Percentiles rank a stretch among this genome's conserved stretches.
Evolutionary conservation across 2,329 filamentous ascomycete species (phyloP).

Genomic region (Madurella fahalii): DNA sequence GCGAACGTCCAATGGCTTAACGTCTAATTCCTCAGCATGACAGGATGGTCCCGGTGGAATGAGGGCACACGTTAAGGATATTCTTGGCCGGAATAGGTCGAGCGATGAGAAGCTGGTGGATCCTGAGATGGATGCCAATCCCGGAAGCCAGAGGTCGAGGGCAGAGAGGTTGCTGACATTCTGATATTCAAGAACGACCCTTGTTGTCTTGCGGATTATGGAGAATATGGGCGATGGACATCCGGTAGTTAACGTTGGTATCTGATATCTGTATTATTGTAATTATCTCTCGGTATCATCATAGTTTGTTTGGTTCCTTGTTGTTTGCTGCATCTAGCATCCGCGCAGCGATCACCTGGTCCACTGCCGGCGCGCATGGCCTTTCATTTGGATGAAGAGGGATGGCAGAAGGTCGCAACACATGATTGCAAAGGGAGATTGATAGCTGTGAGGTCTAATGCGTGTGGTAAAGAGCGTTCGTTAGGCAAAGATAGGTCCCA

Average conservation of each 20-base stretch:
- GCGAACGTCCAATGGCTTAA: slow-evolving; percentile 11
- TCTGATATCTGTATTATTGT: too few species aligned
- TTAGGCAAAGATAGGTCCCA: too few species aligned
- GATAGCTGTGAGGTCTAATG: too few species aligned
- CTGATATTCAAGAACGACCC: too few species aligned
- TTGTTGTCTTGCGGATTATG: too few species aligned
- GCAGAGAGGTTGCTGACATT: too few species aligned
- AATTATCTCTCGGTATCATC: neutral
- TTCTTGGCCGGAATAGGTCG: neutral
- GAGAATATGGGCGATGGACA: too few species aligned
- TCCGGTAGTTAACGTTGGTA: too few species aligned
- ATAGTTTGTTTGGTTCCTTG: neutral
- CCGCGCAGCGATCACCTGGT: neutral
- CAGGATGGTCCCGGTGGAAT: neutral
- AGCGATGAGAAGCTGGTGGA: neutral
- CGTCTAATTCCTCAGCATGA: neutral
- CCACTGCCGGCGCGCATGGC: neutral
- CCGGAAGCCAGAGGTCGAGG: too few species aligned
- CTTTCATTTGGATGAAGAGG: neutral
- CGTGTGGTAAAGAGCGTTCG: too few species aligned
- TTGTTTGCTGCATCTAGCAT: neutral
- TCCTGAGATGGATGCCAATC: too few species aligned
- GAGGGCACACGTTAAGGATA: neutral
- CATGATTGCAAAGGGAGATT: too few species aligned
- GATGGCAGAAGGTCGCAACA: neutral